These are phyloP conservation scores for Thelephora terrestris DNA, from an alignment of 1,284 basidiomycete genomes.

Conservation along the genomic window DNA sequence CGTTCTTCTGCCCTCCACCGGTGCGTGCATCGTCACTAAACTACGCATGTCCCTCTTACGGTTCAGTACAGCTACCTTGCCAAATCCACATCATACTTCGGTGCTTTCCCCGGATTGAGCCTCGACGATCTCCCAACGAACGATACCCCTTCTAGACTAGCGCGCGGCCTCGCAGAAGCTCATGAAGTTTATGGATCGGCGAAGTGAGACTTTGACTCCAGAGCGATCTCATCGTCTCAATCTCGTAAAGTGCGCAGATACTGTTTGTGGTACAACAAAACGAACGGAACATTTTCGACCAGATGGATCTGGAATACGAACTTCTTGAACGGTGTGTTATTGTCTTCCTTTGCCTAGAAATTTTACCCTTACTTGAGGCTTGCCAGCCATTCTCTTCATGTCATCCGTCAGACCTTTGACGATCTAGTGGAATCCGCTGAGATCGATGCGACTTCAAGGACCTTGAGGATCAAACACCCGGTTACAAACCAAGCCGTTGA, in stretches of 20 bases:
- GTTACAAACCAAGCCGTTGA: slow-evolving; percentile 15
- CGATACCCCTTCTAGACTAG: slow-evolving; percentile 61
- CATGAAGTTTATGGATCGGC: slow-evolving; percentile 64
- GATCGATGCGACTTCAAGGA: slow-evolving; percentile 17
- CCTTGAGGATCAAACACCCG: slow-evolving; percentile 13
- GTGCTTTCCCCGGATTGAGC: slow-evolving; percentile 43
- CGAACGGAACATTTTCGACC: slow-evolving; percentile 97
- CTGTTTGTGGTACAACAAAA: slow-evolving; percentile 85
- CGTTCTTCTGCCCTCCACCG: slow-evolving; percentile 68
- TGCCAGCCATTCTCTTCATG: slow-evolving; percentile 60
- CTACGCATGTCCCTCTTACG: not conserved
- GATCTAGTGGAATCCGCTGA: slow-evolving; percentile 47
- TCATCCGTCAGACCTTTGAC: slow-evolving; percentile 68
- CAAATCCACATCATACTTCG: slow-evolving; percentile 56
- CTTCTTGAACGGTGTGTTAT: slow-evolving; percentile 59
- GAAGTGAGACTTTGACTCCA: slow-evolving; percentile 28
- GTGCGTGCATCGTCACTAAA: slow-evolving; percentile 29
- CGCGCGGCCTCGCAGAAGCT: slow-evolving; percentile 68
- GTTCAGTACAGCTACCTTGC: slow-evolving; percentile 48
- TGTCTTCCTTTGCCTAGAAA: not conserved
- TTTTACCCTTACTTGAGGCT: not conserved
- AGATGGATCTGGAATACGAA: slow-evolving; percentile 82
- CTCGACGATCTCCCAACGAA: slow-evolving; percentile 65
- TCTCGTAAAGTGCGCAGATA: slow-evolving; percentile 46
- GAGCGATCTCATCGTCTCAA: slow-evolving; percentile 6